These are phyloP conservation scores for Teratosphaeria pseudoeucalypti DNA, from an alignment of 2,329 filamentous ascomycete genomes.

Conservation along the genomic window DNA sequence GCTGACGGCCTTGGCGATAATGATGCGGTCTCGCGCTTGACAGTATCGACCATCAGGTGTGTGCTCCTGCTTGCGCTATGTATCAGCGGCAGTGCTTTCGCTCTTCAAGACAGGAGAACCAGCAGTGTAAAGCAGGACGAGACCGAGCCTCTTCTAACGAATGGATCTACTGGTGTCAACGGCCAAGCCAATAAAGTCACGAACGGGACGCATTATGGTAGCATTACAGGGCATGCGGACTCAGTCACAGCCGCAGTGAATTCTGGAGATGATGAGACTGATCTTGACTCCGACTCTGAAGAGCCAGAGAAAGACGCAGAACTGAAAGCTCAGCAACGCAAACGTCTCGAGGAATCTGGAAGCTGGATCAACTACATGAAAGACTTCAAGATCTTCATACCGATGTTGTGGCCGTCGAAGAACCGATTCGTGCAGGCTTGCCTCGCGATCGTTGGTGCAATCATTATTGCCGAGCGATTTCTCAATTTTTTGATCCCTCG, in stretches of 20 bases:
- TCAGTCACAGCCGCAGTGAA: constrained; percentile 2
- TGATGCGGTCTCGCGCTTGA: constrained; percentile 6
- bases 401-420: constrained; percentile 66
- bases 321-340: constrained; percentile 42
- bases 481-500: constrained; percentile 71
- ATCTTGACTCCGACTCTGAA: constrained; percentile 36
- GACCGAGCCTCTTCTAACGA: constrained; percentile 15
- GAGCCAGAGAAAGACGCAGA: constrained; percentile 47
- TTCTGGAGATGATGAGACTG: constrained; percentile 11
- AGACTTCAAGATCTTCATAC: constrained; percentile 63
- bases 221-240: not conserved
- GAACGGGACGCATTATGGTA: constrained; percentile 1
- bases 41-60: constrained; percentile 10
- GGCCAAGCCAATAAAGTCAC: constrained; percentile 4
- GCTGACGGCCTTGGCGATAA: constrained; percentile 1
- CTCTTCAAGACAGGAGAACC: constrained; percentile 9
- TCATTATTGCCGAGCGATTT: constrained; percentile 59
- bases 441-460: constrained; percentile 54
- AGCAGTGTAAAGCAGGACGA: constrained; percentile 10
- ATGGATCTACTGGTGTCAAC: constrained; percentile 5
- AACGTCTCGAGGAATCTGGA: constrained; percentile 62
- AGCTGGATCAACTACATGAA: constrained; percentile 70
- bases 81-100: constrained; percentile 7
- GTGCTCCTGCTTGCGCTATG: constrained; percentile 7
- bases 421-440: constrained; percentile 57